Conservation (phyloP, 2,329 filamentous ascomycete species). For the Pseudopyricularia cyperi region DNA sequence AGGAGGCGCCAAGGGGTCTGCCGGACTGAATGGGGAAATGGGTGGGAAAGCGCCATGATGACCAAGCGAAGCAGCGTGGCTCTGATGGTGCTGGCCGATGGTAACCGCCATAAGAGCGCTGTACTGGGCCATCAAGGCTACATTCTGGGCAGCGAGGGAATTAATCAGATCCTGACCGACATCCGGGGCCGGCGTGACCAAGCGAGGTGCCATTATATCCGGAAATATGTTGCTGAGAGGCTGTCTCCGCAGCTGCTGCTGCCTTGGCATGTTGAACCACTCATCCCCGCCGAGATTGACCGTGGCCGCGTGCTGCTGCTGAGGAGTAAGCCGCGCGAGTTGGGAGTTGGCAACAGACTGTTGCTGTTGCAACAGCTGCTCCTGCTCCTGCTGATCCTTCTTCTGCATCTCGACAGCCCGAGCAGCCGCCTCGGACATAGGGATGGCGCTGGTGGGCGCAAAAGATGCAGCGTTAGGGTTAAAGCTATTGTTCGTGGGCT, state of each 20-base stretch:
- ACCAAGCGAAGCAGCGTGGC: background rate
- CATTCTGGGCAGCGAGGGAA: background rate
- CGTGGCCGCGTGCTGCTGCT: background rate
- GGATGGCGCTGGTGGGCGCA: background rate
- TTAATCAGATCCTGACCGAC: background rate
- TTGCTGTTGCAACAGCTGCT: background rate
- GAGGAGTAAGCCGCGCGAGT: background rate
- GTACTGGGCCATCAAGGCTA: background rate
- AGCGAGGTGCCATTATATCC: background rate
- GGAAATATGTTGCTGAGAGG: background rate
- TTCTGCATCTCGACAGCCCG: background rate
- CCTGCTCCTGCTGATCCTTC: background rate
- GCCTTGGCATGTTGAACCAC: background rate
- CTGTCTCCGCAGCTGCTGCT: background rate
- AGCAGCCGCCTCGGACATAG: background rate
- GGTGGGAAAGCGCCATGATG: background rate
- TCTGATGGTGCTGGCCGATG: background rate
- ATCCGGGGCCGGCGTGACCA: background rate
- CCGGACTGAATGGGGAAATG: background rate
- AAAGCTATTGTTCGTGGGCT: background rate
- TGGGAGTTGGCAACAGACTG: background rate
- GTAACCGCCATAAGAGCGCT: background rate
- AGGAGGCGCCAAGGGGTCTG: background rate
- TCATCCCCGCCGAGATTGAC: background rate
- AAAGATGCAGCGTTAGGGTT: slow-evolving; percentile 1